Percentiles rank a stretch among this genome's conserved stretches.
Evolutionary conservation across 306 rosid species (phyloP).

Genomic region (Begonia masoniana): DNA sequence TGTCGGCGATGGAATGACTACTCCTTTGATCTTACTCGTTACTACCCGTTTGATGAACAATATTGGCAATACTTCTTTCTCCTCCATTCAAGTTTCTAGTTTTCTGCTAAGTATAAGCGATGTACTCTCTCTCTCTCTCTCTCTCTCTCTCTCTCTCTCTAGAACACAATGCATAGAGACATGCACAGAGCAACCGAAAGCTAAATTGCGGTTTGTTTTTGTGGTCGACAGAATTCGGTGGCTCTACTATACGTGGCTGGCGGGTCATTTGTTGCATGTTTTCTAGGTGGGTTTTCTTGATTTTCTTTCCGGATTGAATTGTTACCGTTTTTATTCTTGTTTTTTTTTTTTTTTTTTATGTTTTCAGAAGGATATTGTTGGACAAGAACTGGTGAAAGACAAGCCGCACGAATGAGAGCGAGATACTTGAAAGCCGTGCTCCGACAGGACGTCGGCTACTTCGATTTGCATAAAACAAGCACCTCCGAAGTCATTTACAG

Average conservation of each 20-base stretch:
- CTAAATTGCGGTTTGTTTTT: conserved; percentile 10
- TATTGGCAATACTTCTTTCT: conserved; percentile 16
- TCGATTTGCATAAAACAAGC: conserved; percentile 82
- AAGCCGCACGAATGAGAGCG: conserved; percentile 81
- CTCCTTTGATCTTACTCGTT: conserved; percentile 37
- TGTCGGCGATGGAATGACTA: conserved; percentile 51
- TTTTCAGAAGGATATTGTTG: conserved; percentile 78
- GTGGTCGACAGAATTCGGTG: conserved; percentile 60
- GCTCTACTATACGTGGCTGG: conserved; percentile 53
- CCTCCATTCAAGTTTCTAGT: not conserved
- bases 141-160: not conserved
- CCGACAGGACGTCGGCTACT: conserved; percentile 85
- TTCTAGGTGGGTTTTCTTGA: conserved; percentile 53
- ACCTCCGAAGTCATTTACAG: conserved; percentile 82
- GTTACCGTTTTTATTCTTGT: not conserved
- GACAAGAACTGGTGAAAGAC: conserved; percentile 95
- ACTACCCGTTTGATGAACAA: conserved; percentile 39
- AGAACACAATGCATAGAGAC: too few relatives aligned
- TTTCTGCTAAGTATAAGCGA: conserved; percentile 19
- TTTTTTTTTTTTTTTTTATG: not conserved
- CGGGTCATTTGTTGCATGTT: conserved; percentile 54
- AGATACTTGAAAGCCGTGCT: conserved; percentile 72
- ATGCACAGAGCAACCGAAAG: not conserved
- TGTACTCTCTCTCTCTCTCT: conserved; percentile 13
- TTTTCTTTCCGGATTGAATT: not conserved